Base-by-base conservation (phyloP, 768 basidiomycete species). In the Boletellus ananas region DNA sequence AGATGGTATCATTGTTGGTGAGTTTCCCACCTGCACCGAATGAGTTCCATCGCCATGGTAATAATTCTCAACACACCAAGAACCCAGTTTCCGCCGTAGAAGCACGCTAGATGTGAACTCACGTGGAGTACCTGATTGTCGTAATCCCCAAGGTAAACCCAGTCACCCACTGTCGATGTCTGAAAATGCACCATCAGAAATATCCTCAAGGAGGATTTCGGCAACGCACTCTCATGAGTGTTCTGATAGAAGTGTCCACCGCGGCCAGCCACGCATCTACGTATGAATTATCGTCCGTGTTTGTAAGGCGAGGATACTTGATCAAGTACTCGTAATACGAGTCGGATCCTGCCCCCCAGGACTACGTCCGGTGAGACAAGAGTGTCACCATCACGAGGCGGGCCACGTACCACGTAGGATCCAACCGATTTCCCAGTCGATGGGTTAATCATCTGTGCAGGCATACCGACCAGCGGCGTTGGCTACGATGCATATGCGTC, bases 301-400 rank as follows among this genome's bases (percentile, higher is more conserved):
- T 85, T 11, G 80, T 79, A 17, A 89, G 71, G 21, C 85, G 83
- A 4, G 87, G 47, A 39, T 79, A 71, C 60, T 90, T 90, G 74
- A 87, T 80, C 48, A 87, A 73, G 58, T 89, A 88, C 62, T 90
- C 87, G 52, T 85, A 84, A 68, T 81, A 90, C 49, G 84, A 86
- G 66, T 89, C 87, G 0, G 80, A 81, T 27, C 84, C 85, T 39
- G 81, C 71, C 1, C 79, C 79, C 79, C 79, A 88, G n/a, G 83
- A 79, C 86, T 86, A 39, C 29, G 37, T 25, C 34, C 23, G 5
- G 34, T 56, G 14, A 10, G 36, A 23, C 14, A 33, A 38, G 3
- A 34, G 16, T n/a, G 7, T 25, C 11, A 7, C 2, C 29, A 41
- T 21, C 13, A n/a, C 31, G n/a, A 16, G 23, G 17, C 35, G 33